Evolutionary conservation across 768 basidiomycete species (phyloP).

Genomic region (Coprinopsis cinerea): DNA sequence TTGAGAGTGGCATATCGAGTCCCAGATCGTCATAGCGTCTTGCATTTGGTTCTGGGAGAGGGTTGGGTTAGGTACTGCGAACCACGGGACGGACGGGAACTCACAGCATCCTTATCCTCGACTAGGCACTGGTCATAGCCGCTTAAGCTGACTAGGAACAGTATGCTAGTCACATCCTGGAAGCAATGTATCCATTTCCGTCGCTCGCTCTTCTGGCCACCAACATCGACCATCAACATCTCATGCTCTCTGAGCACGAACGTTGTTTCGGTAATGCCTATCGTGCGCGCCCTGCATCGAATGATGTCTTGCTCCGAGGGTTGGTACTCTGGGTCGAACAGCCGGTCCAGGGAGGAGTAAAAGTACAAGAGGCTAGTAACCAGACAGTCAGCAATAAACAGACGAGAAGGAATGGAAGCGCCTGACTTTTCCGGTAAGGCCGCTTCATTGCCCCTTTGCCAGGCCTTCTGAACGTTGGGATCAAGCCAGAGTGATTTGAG

Average conservation of each 20-base stretch:
- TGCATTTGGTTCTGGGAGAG: constrained; percentile 82
- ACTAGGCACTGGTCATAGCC: constrained; percentile 94
- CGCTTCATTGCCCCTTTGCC: constrained; percentile 80
- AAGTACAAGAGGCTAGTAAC: constrained; percentile 63
- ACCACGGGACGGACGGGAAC: constrained; percentile 23
- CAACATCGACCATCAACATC: constrained; percentile 91
- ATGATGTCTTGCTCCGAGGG: constrained; percentile 89
- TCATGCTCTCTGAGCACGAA: constrained; percentile 76
- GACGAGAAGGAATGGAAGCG: neutral
- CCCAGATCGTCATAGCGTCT: constrained; percentile 98
- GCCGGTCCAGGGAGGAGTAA: constrained; percentile 69
- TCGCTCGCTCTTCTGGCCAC: constrained; percentile 89
- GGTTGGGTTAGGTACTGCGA: neutral
- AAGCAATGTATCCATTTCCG: constrained; percentile 95
- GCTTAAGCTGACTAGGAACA: constrained; percentile 87
- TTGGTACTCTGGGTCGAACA: constrained; percentile 67
- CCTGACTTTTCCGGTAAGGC: constrained; percentile 64
- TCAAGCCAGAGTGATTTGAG: constrained; percentile 76
- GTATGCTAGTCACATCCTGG: constrained; percentile 89
- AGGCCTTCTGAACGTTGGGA: constrained; percentile 67
- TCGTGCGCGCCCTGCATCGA: constrained; percentile 78
- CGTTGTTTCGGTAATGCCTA: constrained; percentile 85
- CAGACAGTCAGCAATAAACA: neutral
- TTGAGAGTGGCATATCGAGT: constrained; percentile 95
- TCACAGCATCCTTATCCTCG: constrained; percentile 84